Base-by-base conservation (phyloP, 352 stramenopile genomes). In the Blastocystis sp. region DNA sequence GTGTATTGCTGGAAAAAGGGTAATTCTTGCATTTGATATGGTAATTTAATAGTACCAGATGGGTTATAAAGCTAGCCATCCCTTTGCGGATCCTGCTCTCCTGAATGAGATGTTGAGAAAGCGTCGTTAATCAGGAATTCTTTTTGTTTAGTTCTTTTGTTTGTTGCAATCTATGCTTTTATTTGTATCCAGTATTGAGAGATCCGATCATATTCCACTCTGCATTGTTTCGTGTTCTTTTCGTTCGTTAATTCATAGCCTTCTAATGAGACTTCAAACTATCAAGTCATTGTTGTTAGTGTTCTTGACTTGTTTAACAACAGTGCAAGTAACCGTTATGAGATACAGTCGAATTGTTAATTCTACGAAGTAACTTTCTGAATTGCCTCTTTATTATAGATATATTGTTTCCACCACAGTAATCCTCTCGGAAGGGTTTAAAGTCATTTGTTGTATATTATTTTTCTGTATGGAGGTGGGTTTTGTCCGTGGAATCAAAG, bases 351-450 rank as follows among this genome's bases (percentile, higher is more conserved):
- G 90, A 14, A 90, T 89, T 29, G 37, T 56, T 9, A 58, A 52
- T 27, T 86, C 86, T 0, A 54, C 49, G 14, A 87, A 87, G 77
- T 87, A 51, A 19, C 27, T 54, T 11, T 49, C 0, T 5, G 5
- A 46, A 24, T 51, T 35, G 4, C 6, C 0, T 29, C 14, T 74
- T 21, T 37, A 32, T 74, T 63, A 21, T 19, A 75, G 93, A 43
- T 96, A 96, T 88, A 88, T 94, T 37, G 89, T 91, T 52, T 94
- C 92, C 9, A 94, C 93, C 27, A 93, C 93, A 19, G 93, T 96
- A 27, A 93, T 93, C 66, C 73, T 88, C n/a, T 63, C 49, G n/a
- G 89, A 92, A 89, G 87, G 90, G 19, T 89, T 94, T 77, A 95
- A 95, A 88, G 89, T 95, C 35, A 56, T 90, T 3, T 61, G 88